Percentiles rank a stretch among this genome's conserved stretches.
Evolutionary conservation across 148 eudicot species (phyloP).

Genomic region (Dianthus caryophyllus): DNA sequence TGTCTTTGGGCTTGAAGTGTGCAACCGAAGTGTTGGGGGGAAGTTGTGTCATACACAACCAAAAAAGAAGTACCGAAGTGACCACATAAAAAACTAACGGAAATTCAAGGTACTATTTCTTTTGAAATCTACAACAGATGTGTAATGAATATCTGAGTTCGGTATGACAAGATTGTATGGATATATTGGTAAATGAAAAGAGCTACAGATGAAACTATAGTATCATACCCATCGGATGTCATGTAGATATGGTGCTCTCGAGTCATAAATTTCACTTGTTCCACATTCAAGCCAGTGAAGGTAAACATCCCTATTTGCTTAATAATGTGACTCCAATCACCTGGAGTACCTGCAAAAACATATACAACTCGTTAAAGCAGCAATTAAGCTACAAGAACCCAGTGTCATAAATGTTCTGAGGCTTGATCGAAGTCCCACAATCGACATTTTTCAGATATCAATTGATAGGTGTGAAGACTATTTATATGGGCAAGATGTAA

Average conservation of each 20-base stretch:
- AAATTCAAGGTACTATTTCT: neutral
- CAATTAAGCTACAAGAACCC: neutral
- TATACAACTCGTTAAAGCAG: neutral
- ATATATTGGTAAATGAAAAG: neutral
- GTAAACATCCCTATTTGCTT: conserved; percentile 59
- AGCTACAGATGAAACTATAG: neutral
- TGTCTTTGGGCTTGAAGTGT: neutral
- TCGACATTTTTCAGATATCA: too few relatives aligned
- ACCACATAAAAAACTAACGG: neutral
- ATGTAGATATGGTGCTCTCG: conserved; percentile 48
- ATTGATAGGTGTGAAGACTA: too few relatives aligned
- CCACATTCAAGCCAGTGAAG: conserved; percentile 47
- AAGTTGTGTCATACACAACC: neutral
- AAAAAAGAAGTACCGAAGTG: neutral
- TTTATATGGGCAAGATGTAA: too few relatives aligned
- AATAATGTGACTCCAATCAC: conserved; percentile 55
- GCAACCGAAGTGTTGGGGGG: neutral
- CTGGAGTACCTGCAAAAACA: conserved; percentile 39
- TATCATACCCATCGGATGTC: conserved; percentile 51
- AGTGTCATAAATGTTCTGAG: too few relatives aligned
- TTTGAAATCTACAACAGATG: neutral
- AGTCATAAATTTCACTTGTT: conserved; percentile 44
- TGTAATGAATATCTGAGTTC: neutral
- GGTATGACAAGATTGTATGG: neutral
- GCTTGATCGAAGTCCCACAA: too few relatives aligned